Evolutionary conservation across 805 yeast species (phyloP), one percentile per base, ranked within the genome.

Genomic region (Lipomyces starkeyi): DNA sequence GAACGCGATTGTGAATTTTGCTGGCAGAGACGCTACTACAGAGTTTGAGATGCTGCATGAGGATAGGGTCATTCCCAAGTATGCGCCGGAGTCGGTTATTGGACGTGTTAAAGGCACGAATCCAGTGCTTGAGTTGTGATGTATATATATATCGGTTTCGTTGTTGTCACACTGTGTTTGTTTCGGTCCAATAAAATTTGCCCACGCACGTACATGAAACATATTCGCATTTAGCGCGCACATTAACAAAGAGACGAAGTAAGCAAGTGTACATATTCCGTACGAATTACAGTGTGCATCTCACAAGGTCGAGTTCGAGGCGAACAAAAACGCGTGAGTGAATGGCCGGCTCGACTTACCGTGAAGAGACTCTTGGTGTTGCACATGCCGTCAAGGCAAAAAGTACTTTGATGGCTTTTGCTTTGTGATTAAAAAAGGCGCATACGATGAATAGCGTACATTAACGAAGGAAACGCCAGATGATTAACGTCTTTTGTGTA

Each of bases 21-120:
- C 91, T 22, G 97, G 97, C 56, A 84, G 85, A 67, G 97, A 92
- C 76, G 93, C 93, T 58, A 87, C 91, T 8, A 80, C 76, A 61
- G 86, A 87, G 54, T 88, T 88, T 72, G 88, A 86, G 87, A 87
- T 82, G 86, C 77, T 86, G 63, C 90, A 87, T 74, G 87, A 86
- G 65, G 90, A 87, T 70, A 80, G 80, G 60, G 86, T 86, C 62
- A 79, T 86, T 62, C 78, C 83, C 1, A 80, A 84, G 66, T 85
- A 85, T 68, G 86, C 87, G 1, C 76, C 79, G 1, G 76, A 78
- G 34, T 78, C 83, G 68, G 86, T 86, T 1, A 76, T 86, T 69
- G 90, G 89, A 1, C 76, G 82, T 40, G 65, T 86, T n/a, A 81
- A 83, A 71, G 88, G 88, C 0, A 75, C 76, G 17, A 75, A 75